phyloP scores from a whole-genome alignment of 2,329 filamentous ascomycete genomes.

The Diaporthe humulicola region DNA sequence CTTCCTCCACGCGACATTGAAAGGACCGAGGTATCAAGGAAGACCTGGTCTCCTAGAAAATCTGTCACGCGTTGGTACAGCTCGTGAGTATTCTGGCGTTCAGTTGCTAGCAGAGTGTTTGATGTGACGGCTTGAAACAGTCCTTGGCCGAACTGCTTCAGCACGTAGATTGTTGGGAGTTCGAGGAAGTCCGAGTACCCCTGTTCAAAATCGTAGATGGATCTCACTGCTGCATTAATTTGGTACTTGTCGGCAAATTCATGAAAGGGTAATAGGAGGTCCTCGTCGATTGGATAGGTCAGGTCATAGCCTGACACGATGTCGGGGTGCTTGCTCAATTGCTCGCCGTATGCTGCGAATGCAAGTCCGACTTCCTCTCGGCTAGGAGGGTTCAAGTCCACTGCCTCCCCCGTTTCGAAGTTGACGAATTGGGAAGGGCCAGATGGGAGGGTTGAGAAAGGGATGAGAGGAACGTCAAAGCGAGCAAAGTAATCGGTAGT shows the following conservation, averaged over 20 bases:
- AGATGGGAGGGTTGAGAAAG: background rate
- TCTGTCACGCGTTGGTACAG: background rate
- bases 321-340: background rate
- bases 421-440: background rate
- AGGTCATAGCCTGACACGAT: background rate
- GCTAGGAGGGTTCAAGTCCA: background rate
- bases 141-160: background rate
- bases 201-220: background rate
- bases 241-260: background rate
- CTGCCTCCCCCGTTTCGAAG: background rate
- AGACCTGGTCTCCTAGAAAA: background rate
- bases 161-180: background rate
- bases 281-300: background rate
- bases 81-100: background rate
- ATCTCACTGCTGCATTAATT: background rate
- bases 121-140: background rate
- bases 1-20: background rate
- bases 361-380: background rate
- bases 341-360: background rate
- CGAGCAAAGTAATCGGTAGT: background rate
- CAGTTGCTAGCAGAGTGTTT: background rate
- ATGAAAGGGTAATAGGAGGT: background rate
- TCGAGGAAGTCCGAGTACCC: background rate
- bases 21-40: background rate
- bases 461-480: background rate